Base-by-base conservation (phyloP, 2,329 filamentous ascomycete species). In the Curvularia eragrostidis region DNA sequence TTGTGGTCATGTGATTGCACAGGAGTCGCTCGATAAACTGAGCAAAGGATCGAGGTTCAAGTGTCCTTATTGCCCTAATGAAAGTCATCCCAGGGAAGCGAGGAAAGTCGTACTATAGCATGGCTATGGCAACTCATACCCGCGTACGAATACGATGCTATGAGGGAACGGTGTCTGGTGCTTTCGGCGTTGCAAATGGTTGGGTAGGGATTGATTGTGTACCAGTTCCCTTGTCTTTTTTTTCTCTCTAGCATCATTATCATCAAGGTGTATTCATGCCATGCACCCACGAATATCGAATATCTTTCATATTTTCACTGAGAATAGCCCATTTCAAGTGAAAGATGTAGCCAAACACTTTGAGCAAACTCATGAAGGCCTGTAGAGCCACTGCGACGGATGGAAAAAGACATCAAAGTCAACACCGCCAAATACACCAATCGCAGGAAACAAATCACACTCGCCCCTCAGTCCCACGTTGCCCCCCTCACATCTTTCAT, bases 31-130 rank as follows among this genome's bases (percentile, higher is more conserved):
- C 49, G 86, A 90, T 59, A 88, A 88, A 71, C 83, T 98, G 41
- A 88, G 88, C 53, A 96, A 96, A 78, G 89, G 89, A 0, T 85
- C 82, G 41, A 82, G 89, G 58, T 96, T 96, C 83, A 99, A 99
- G 77, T 99, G 95, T 71, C 95, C 95, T 0, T 99, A 99, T 74
- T 99, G 95, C 73, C 95, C 95, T 0, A 87, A 81, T 28, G 94
- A 98, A 77, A 92, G 91, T 44, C 83, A 89, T 63, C 81, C 90
- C 1, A 87, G 86, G 64, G 92, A 97, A 53, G 91, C 93, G 6
- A 68, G 61, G 52, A 75, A 74, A 51, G 73, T 77, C 32, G 68
- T 73, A 26, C 59, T 76, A 57, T 76, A 70, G 64, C 38, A 48
- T 36, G 34, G 49, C 19, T 30, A 19, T 54, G 23, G 13, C n/a